A percentile compares a stretch with the other conserved stretches of the same genome.
These are phyloP conservation scores for Calendula officinalis DNA, from an alignment of 129 eudicot species.

Conservation along the genomic window DNA sequence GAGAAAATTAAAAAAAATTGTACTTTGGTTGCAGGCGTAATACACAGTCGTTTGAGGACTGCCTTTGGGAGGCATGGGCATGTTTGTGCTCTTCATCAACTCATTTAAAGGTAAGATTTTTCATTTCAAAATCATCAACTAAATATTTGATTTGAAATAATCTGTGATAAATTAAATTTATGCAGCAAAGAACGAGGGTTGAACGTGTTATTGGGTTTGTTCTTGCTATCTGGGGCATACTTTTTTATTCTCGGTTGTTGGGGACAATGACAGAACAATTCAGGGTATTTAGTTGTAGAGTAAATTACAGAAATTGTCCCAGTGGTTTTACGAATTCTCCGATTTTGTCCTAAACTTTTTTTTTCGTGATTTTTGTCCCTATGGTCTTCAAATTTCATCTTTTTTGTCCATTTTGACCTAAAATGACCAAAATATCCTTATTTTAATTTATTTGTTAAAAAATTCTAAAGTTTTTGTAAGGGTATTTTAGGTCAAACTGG, in stretches of 20 bases:
- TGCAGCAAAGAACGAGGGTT: slow-evolving; percentile 89
- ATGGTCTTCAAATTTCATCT: no score
- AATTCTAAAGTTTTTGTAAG: no score
- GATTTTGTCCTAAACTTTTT: no score
- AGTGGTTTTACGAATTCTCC: no score
- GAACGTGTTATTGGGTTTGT: slow-evolving; percentile 90
- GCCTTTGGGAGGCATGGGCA: slow-evolving; percentile 99
- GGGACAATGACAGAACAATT: slow-evolving; percentile 99
- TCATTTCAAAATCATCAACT: slow-evolving; percentile 16
- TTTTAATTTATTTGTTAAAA: no score
- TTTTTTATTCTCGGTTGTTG: slow-evolving; percentile 91
- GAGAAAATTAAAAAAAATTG: slow-evolving; percentile 7
- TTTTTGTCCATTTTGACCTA: no score
- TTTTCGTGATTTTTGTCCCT: no score
- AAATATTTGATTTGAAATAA: slow-evolving; percentile 12
- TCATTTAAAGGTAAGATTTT: slow-evolving; percentile 69
- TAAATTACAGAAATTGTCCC: no score
- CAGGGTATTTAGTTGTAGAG: slow-evolving; percentile 56
- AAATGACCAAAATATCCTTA: no score
- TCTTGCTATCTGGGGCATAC: slow-evolving; percentile 98
- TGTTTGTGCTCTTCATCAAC: slow-evolving; percentile 92
- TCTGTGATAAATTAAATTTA: slow-evolving; percentile 25
- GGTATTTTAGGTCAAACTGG: no score
- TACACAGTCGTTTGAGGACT: slow-evolving; percentile 82
- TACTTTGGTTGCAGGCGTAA: slow-evolving; percentile 53